Evolutionary conservation across 2,329 filamentous ascomycete genomes (phyloP).

Genomic region (Cladosporium sp.): DNA sequence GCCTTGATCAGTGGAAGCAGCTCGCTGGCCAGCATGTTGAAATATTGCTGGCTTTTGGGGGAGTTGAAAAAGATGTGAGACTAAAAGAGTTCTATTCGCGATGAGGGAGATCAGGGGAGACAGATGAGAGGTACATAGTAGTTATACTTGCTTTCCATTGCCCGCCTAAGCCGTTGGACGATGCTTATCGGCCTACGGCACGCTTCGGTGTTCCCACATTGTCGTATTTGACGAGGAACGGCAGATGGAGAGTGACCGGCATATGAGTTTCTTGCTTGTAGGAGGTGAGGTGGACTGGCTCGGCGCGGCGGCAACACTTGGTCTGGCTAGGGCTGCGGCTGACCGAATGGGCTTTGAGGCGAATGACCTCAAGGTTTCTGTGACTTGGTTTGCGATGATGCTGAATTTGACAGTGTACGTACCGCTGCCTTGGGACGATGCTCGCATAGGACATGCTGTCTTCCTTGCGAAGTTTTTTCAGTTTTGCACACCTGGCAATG

Average conservation of each 20-base stretch:
- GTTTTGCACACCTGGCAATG: neutral
- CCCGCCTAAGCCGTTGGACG: neutral
- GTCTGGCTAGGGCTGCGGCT: constrained; percentile 2
- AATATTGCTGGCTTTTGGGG: constrained; percentile 9
- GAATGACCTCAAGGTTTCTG: neutral
- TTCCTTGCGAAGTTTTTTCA: neutral
- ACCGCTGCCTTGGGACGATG: neutral
- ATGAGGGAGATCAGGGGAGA: neutral
- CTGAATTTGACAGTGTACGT: neutral
- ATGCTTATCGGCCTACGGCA: constrained; percentile 16
- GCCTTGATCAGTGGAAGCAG: constrained; percentile 30
- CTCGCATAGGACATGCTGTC: neutral
- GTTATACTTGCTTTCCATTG: neutral
- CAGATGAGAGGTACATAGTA: neutral
- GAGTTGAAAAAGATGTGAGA: neutral
- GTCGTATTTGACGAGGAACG: constrained; percentile 3
- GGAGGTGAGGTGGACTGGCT: neutral
- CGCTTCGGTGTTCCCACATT: neutral
- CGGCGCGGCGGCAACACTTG: neutral
- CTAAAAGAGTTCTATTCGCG: neutral
- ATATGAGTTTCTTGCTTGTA: neutral
- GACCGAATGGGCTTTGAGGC: neutral
- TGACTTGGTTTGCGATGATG: neutral
- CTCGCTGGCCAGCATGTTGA: constrained; percentile 35
- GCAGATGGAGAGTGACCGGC: constrained; percentile 8